A percentile compares a stretch with the other conserved stretches of the same genome.
Evolutionary conservation across 108 stramenopile genomes (phyloP).

Genomic region (Stephanodiscus minutulus): DNA sequence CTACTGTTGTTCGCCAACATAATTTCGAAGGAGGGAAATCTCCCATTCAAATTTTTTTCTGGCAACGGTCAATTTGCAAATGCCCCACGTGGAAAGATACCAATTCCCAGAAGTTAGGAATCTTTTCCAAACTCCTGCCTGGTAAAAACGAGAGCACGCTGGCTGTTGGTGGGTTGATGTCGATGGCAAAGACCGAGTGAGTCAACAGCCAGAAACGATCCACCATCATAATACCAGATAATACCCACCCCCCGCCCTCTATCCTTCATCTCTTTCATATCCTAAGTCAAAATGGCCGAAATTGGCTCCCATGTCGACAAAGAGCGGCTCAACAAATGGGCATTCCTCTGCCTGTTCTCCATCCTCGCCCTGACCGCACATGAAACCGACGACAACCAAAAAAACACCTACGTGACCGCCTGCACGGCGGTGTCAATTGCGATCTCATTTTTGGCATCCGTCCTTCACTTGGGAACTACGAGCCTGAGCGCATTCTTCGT

Average conservation of each 20-base stretch:
- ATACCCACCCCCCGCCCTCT: constrained; percentile 38
- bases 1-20: too few relatives aligned
- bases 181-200: too few relatives aligned
- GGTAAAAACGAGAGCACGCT: too few relatives aligned
- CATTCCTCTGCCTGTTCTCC: constrained; percentile 47
- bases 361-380: constrained; percentile 42
- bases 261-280: not conserved
- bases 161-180: too few relatives aligned
- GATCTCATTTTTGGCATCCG: constrained; percentile 18
- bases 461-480: constrained; percentile 17
- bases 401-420: constrained; percentile 28
- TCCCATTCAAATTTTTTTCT: too few relatives aligned
- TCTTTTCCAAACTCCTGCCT: too few relatives aligned
- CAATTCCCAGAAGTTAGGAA: too few relatives aligned
- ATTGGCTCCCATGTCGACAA: constrained; percentile 20
- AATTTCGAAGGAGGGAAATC: too few relatives aligned
- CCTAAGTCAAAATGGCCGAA: constrained; percentile 8
- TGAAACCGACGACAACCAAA: constrained; percentile 36
- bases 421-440: constrained; percentile 27
- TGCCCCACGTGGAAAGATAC: too few relatives aligned
- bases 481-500: constrained; percentile 36
- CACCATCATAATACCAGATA: too few relatives aligned
- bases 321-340: constrained; percentile 36
- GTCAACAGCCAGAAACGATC: too few relatives aligned
- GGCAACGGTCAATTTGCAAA: too few relatives aligned